Evolutionary conservation across 2,329 filamentous ascomycete species (phyloP), one percentile per base, ranked within the genome.

Genomic region (Orbilia oligospora): DNA sequence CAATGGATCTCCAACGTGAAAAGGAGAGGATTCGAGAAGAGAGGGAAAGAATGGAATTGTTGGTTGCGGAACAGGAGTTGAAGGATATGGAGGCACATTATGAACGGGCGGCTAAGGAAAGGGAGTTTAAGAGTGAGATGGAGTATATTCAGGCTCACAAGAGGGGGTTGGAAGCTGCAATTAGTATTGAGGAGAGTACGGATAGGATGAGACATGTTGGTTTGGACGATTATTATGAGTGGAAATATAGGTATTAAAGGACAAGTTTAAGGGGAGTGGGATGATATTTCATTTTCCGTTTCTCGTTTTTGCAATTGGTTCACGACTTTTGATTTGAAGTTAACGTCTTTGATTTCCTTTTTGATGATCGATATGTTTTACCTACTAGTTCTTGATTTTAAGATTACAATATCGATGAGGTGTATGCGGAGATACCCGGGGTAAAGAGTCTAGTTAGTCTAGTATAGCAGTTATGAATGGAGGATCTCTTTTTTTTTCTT

Each of bases 351-450:
- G 27, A 20, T 44, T 44, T 53, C 22, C 24, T 36, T 12, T 22
- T 38, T 58, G 8, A 36, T 3, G 3, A 18, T 55, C 18, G 38
- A 41, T 9, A 9, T 38, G 36, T 3, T 33, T 5, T 16, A 12
- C n/a, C 33, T 36, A 20, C 33, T 36, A 20, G 18, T 44, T 44
- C 44, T 38, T 58, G 53, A 9, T 14, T 33, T 33, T 33, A 18
- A 20, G 33, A 33, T 61, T 61, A 61, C 56, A 18, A 44, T 61
- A 27, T 61, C 9, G 51, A 55, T 38, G 33, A 58, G 33, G 33
- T 58, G 56, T 61, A 64, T 33, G 30, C n/a, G 46, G 68, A 64
- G 68, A 71, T 71, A 71, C 68, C 68, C 56, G 56, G 41, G 61
- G 30, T 64, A 64, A 36, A 41, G 51, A 64, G 38, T n/a, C n/a